Evolutionary conservation across 257 asterid genomes (phyloP), one percentile per base, ranked within the genome.

Genomic region (Lantana camara): DNA sequence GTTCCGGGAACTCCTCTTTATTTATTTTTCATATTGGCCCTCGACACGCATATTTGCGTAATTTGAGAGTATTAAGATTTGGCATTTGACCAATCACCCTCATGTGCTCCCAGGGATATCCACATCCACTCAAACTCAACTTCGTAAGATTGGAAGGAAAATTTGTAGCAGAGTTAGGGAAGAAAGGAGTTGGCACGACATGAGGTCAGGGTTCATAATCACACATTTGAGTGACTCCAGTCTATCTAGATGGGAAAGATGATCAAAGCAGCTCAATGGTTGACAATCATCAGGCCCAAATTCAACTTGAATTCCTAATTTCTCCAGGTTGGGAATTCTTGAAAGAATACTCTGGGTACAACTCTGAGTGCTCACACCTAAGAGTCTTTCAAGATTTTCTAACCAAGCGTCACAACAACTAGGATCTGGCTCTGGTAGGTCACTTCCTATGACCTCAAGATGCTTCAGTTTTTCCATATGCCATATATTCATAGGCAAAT

Each of bases 61-160:
- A 27, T 27, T 27, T 27, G 32, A 27, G 32, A 2, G 5, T 5
- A 5, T 2, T 27, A 27, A 27, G 32, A 27, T 27, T 27, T 27
- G 32, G 32, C 32, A 27, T 27, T 2, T 27, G 4, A 27, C 32
- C 32, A 5, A 27, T 27, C 32, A 27, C 2, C 5, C 32, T 2
- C 32, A 27, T 27, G 5, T 24, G 8, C 5, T 54, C 22, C 60
- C 60, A 54, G 9, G 60, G 60, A 34, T 37, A 37, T 7, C 66
- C 66, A 12, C 22, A 23, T 11, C 66, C 73, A 16, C 52, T 57
- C 60, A 67, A 58, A 48, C n/a, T 54, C 35, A 67, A 16, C 51
- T 67, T 67, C 16, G 9, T 68, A 20, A 68, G 66, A 8, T 16
- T 12, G 4, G 53, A 8, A 27, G 60, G 29, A 22, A 50, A 68